A percentile compares a stretch with the other conserved stretches of the same genome.
These are phyloP conservation scores for Aspergillus ochraceoroseus DNA, from an alignment of 2,329 filamentous ascomycete genomes.

Conservation along the genomic window DNA sequence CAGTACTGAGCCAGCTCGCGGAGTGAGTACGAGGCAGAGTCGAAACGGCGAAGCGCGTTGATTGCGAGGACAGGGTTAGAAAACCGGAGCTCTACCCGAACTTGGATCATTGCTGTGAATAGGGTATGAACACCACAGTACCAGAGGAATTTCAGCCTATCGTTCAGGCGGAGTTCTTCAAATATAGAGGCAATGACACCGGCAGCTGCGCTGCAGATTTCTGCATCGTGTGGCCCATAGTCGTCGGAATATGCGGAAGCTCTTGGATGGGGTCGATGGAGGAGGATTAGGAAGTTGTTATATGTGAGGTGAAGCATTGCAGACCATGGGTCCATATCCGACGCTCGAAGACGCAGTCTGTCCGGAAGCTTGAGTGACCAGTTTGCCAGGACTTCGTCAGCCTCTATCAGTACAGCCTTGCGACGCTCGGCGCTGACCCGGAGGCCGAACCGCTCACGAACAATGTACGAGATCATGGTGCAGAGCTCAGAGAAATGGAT, in stretches of 20 bases:
- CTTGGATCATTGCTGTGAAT: constrained; percentile 47
- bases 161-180: constrained; percentile 41
- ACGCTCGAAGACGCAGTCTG: constrained; percentile 38
- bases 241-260: constrained; percentile 43
- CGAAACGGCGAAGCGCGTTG: constrained; percentile 44
- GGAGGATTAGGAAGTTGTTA: constrained; percentile 45
- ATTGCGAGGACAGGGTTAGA: constrained; percentile 46
- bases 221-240: constrained; percentile 44
- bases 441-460: constrained; percentile 42
- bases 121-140: constrained; percentile 43
- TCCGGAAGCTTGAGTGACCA: constrained; percentile 43
- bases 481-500: constrained; percentile 50
- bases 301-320: constrained; percentile 45
- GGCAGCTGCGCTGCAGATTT: constrained; percentile 45
- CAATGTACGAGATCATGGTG: constrained; percentile 47
- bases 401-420: constrained; percentile 41
- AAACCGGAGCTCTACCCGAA: constrained; percentile 44
- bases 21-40: constrained; percentile 41
- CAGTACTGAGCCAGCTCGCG: constrained; percentile 42
- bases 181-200: constrained; percentile 45
- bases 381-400: constrained; percentile 41
- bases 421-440: constrained; percentile 39
- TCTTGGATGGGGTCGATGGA: constrained; percentile 44
- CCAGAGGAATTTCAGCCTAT: constrained; percentile 43
- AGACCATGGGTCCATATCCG: constrained; percentile 43